phyloP scores from a whole-genome alignment of 2,329 filamentous ascomycete species.

The Drechslerella dactyloides region DNA sequence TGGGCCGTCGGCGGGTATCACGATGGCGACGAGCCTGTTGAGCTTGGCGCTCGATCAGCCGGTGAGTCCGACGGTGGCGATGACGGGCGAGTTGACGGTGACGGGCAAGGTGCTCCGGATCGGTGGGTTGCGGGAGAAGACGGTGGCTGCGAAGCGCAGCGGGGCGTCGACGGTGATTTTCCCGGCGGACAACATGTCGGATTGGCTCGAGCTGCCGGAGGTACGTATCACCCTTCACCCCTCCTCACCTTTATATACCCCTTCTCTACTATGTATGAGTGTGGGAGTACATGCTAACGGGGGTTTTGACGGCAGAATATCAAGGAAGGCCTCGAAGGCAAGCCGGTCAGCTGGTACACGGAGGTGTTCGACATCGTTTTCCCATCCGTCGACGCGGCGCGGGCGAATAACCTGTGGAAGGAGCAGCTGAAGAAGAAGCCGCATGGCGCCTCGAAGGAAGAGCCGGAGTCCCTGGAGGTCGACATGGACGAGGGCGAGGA shows the following conservation, averaged over 20 bases:
- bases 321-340: conserved; percentile 92
- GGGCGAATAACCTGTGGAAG: conserved; percentile 76
- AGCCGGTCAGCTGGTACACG: conserved; percentile 88
- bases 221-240: conserved; percentile 65
- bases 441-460: conserved; percentile 16
- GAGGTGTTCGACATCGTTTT: conserved; percentile 95
- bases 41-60: conserved; percentile 80
- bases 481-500: conserved; percentile 44
- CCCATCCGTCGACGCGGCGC: conserved; percentile 74
- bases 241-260: conserved; percentile 28
- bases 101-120: conserved; percentile 96
- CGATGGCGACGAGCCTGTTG: conserved; percentile 93
- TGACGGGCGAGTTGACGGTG: conserved; percentile 96
- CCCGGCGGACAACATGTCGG: conserved; percentile 90
- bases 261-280: too few species aligned
- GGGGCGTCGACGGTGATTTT: conserved; percentile 94
- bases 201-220: conserved; percentile 96
- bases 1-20: conserved; percentile 89
- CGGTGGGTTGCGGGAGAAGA: conserved; percentile 93
- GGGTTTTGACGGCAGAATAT: conserved; percentile 73
- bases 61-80: conserved; percentile 85
- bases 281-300: neutral
- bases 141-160: conserved; percentile 87
- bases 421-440: conserved; percentile 62
- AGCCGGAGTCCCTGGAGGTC: conserved; percentile 34